These are phyloP conservation scores for Micractinium sp. DNA, from an alignment of 139 green algal genomes.

Conservation along the genomic window DNA sequence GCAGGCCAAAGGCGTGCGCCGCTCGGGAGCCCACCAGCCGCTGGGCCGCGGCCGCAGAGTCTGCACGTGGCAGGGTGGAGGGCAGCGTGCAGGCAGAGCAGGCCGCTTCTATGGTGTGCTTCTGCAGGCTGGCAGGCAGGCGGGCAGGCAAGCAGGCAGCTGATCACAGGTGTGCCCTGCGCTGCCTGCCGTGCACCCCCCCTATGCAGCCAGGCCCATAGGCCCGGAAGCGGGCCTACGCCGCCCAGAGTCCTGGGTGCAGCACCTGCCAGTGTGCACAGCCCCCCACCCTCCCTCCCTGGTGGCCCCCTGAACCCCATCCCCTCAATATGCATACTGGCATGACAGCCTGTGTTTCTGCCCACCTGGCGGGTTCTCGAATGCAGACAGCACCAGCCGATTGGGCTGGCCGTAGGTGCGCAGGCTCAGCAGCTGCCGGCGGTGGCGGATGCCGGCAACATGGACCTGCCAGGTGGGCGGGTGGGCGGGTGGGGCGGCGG, in stretches of 20 bases:
- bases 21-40: slow-evolving; percentile 27
- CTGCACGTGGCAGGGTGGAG: background rate
- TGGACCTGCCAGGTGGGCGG: slow-evolving; percentile 2
- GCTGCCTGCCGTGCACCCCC: too few relatives aligned
- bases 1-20: slow-evolving; percentile 12
- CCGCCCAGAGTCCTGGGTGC: too few relatives aligned
- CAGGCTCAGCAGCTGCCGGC: slow-evolving; percentile 38
- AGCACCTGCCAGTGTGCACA: too few relatives aligned
- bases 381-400: slow-evolving; percentile 37
- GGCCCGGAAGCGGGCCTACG: too few relatives aligned
- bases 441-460: slow-evolving; percentile 37
- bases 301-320: too few relatives aligned
- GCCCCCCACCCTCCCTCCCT: too few relatives aligned
- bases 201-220: too few relatives aligned
- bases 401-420: slow-evolving; percentile 28
- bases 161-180: too few relatives aligned
- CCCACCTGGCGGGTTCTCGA: slow-evolving; percentile 21
- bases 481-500: background rate
- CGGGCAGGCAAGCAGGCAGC: background rate
- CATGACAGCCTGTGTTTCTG: too few relatives aligned
- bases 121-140: too few relatives aligned
- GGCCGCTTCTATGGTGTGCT: background rate
- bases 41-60: slow-evolving; percentile 7
- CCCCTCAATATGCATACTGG: too few relatives aligned
- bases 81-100: background rate